phyloP scores from a whole-genome alignment of 2,329 filamentous ascomycete species.

The Cladosporium oxysporum region DNA sequence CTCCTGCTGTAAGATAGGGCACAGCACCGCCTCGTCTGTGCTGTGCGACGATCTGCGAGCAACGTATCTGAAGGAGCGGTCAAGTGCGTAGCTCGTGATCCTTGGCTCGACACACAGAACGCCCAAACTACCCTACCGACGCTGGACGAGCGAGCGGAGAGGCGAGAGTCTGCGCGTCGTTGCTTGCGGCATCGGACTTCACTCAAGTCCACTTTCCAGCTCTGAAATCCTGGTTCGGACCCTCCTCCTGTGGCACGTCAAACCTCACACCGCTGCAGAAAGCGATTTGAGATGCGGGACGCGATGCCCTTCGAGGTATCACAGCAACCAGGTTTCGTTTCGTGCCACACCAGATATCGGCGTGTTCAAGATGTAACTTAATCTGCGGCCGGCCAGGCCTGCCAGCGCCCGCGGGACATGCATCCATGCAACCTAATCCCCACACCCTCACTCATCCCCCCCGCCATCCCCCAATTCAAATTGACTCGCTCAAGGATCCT shows the following conservation, averaged over 20 bases:
- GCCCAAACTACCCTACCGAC: not conserved
- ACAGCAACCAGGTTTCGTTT: constrained; percentile 6
- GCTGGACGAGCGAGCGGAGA: not conserved
- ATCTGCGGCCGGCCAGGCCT: not conserved
- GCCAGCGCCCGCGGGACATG: not conserved
- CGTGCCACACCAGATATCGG: constrained; percentile 6
- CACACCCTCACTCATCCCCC: not conserved
- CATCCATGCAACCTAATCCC: constrained; percentile 5
- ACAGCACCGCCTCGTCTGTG: constrained; percentile 1
- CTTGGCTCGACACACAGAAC: constrained; percentile 10
- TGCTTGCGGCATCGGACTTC: constrained; percentile 10
- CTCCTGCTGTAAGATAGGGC: constrained; percentile 3
- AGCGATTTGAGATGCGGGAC: not conserved
- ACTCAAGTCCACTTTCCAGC: not conserved
- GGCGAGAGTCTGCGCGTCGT: not conserved
- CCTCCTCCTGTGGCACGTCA: constrained; percentile 5
- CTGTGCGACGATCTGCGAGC: constrained; percentile 12
- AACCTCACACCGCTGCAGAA: constrained; percentile 5
- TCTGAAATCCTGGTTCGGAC: constrained; percentile 3
- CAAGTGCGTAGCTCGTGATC: constrained; percentile 10
- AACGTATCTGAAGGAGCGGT: constrained; percentile 14
- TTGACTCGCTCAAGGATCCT: not conserved
- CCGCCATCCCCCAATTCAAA: not conserved
- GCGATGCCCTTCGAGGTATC: not conserved
- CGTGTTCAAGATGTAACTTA: constrained; percentile 1